Conservation (phyloP, 2,329 filamentous ascomycete genomes). For the Aspergillus carbonarius region DNA sequence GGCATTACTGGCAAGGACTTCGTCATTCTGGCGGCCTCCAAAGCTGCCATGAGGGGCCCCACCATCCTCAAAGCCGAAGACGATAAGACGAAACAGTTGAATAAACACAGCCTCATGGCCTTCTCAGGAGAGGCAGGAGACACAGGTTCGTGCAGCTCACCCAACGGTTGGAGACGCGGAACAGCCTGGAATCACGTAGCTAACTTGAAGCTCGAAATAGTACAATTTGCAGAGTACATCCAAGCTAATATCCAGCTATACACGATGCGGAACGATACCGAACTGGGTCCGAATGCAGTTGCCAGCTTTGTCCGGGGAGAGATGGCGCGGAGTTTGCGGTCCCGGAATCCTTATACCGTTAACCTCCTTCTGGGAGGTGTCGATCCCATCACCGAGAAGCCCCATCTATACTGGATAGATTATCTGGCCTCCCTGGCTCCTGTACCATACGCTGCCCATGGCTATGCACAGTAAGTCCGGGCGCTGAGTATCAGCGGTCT, state of each 20-base stretch:
- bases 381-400: conserved; percentile 87
- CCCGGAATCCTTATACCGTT: conserved; percentile 91
- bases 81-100: conserved; percentile 92
- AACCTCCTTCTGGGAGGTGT: conserved; percentile 94
- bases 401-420: conserved; percentile 93
- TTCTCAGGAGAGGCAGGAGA: conserved; percentile 96
- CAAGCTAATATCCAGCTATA: conserved; percentile 98
- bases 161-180: not conserved
- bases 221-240: conserved; percentile 99
- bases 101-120: conserved; percentile 91
- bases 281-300: conserved; percentile 84
- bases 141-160: conserved; percentile 62
- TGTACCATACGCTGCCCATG: conserved; percentile 93
- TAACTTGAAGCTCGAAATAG: conserved; percentile 47
- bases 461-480: conserved; percentile 81
- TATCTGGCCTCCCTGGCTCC: conserved; percentile 87
- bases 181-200: conserved; percentile 8
- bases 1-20: conserved; percentile 99
- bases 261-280: conserved; percentile 94
- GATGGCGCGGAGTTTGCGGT: conserved; percentile 85
- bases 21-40: conserved; percentile 94
- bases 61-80: conserved; percentile 93
- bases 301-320: conserved; percentile 93
- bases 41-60: conserved; percentile 96
- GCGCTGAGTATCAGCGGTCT: not conserved